Percentiles rank a stretch among this genome's conserved stretches.
phyloP scores from a whole-genome alignment of 257 asterid species.

The Asclepias syriaca region DNA sequence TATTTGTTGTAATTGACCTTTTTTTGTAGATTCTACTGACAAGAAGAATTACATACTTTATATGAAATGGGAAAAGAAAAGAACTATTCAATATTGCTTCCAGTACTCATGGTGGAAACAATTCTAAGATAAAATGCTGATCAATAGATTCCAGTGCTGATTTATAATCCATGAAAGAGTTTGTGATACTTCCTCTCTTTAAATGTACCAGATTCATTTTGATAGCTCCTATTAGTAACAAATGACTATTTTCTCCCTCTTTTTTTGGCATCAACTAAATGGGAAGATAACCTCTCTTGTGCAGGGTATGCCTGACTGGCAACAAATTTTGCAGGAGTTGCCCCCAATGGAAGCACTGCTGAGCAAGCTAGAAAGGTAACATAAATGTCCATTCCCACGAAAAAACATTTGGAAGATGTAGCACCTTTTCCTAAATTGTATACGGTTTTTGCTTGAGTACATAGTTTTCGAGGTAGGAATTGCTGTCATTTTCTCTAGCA shows the following conservation, averaged over 20 bases:
- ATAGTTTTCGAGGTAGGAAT: background rate
- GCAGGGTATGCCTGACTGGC: conserved; percentile 99
- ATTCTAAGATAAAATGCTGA: background rate
- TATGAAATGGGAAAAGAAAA: background rate
- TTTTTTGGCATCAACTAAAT: background rate
- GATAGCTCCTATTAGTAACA: background rate
- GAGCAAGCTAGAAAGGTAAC: conserved; percentile 87
- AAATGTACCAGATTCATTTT: background rate
- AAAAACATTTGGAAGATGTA: background rate
- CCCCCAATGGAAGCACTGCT: conserved; percentile 85
- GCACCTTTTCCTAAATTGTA: conserved; percentile 2
- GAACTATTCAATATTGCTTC: too few species aligned
- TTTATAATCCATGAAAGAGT: background rate
- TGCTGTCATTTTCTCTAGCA: background rate
- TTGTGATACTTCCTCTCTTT: background rate
- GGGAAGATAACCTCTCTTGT: conserved; percentile 9
- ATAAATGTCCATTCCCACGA: conserved; percentile 1
- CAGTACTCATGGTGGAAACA: background rate
- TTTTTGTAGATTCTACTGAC: background rate
- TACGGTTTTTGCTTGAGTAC: conserved; percentile 1
- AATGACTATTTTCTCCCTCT: background rate
- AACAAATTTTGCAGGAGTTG: conserved; percentile 72
- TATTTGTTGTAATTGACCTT: background rate
- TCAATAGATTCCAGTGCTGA: background rate
- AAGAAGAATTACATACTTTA: background rate